Percentiles rank a stretch among this genome's conserved stretches.
Evolutionary conservation across 2,329 filamentous ascomycete species (phyloP).

Genomic region (Bipolaris zeicola): DNA sequence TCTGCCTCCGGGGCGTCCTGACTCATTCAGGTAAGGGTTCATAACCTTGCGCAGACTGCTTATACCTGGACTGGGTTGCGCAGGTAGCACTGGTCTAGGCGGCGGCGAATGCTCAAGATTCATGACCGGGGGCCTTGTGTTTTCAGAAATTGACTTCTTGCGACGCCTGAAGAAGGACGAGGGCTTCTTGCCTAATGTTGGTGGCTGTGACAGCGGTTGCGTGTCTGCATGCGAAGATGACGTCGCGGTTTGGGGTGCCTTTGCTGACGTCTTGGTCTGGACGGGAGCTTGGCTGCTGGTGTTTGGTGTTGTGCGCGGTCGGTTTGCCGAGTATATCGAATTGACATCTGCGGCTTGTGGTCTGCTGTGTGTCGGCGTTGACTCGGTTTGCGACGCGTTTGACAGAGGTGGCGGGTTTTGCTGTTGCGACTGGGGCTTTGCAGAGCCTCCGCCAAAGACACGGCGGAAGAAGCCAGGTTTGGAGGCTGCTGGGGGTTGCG

Average conservation of each 20-base stretch:
- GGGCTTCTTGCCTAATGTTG: constrained; percentile 78
- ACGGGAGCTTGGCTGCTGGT: constrained; percentile 53
- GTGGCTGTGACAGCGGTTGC: constrained; percentile 34
- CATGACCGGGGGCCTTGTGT: constrained; percentile 64
- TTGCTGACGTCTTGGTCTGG: constrained; percentile 53
- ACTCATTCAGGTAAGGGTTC: constrained; percentile 73
- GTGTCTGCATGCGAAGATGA: constrained; percentile 27
- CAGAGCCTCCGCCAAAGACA: constrained; percentile 74
- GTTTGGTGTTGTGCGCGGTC: constrained; percentile 48
- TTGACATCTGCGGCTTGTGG: constrained; percentile 35
- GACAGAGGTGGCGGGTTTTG: constrained; percentile 21
- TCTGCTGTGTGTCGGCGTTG: constrained; percentile 24
- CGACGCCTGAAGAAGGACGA: constrained; percentile 92
- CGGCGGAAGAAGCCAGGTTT: constrained; percentile 88
- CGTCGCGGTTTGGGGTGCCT: constrained; percentile 32
- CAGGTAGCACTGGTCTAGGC: constrained; percentile 33
- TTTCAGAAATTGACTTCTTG: constrained; percentile 84
- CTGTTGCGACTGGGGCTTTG: constrained; percentile 57
- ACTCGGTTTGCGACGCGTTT: constrained; percentile 23
- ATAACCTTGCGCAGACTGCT: constrained; percentile 86
- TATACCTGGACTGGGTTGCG: constrained; percentile 58
- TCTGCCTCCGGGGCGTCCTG: constrained; percentile 28
- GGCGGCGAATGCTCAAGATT: constrained; percentile 49
- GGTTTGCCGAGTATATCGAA: constrained; percentile 38
- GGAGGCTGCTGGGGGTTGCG: constrained; percentile 59